Evolutionary conservation across 257 asterid species (phyloP).

Genomic region (Nicotiana benthamiana): DNA sequence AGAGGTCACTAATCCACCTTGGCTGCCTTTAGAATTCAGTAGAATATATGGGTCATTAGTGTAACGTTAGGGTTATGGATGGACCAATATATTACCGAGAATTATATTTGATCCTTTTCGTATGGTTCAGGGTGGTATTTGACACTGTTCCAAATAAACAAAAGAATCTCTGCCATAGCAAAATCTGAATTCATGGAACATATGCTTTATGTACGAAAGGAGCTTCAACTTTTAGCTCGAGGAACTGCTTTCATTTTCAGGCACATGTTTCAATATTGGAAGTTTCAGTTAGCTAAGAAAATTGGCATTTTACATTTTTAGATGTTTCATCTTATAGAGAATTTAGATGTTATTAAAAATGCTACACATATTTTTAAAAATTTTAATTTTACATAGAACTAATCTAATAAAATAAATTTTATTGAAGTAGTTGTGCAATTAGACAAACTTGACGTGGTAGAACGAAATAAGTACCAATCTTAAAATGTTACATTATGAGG

Average conservation of each 20-base stretch:
- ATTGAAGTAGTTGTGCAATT: neutral
- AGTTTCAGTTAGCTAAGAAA: neutral
- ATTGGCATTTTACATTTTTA: neutral
- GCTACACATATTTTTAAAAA: neutral
- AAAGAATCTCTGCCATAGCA: neutral
- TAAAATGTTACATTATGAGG: neutral
- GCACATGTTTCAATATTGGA: neutral
- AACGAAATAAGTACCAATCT: too few relatives aligned
- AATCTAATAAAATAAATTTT: too few relatives aligned
- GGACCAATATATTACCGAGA: too few relatives aligned
- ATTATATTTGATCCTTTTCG: too few relatives aligned
- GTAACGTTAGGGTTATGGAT: too few relatives aligned
- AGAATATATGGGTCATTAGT: too few relatives aligned
- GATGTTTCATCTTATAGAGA: neutral
- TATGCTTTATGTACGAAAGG: neutral
- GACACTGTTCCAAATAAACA: too few relatives aligned
- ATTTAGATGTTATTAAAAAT: neutral
- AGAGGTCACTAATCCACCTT: too few relatives aligned
- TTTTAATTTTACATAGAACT: neutral
- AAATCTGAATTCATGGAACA: neutral
- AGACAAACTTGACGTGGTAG: neutral
- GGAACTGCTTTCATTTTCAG: neutral
- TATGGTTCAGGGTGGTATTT: too few relatives aligned
- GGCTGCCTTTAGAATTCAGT: too few relatives aligned
- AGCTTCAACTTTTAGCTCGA: neutral